Evolutionary conservation across 352 stramenopile genomes (phyloP).

Genomic region (Globisporangium radiosum): DNA sequence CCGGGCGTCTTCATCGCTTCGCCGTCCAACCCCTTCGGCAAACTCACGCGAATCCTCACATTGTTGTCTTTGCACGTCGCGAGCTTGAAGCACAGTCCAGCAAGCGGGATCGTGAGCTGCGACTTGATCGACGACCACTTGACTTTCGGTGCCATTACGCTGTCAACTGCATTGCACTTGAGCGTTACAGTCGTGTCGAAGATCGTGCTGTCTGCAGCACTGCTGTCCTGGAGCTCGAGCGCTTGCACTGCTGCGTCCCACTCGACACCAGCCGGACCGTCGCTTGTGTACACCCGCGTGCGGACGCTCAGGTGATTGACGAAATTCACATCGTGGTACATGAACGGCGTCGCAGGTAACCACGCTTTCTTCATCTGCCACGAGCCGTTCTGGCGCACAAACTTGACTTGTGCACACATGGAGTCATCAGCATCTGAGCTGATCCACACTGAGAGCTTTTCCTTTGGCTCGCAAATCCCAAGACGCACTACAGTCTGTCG

Average conservation of each 20-base stretch:
- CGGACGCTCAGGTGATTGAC: not conserved
- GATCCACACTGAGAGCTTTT: constrained; percentile 1
- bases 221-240: not conserved
- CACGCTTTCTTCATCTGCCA: not conserved
- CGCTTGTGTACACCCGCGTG: not conserved
- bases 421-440: not conserved
- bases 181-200: not conserved
- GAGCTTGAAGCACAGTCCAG: not conserved
- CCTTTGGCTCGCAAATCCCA: not conserved
- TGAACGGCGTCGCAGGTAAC: not conserved
- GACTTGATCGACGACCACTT: not conserved
- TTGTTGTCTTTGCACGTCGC: not conserved
- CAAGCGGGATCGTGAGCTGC: constrained; percentile 2
- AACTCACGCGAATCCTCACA: not conserved
- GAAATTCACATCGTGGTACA: not conserved
- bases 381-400: not conserved
- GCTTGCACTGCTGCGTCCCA: not conserved
- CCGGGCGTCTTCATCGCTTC: not conserved
- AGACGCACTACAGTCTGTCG: not conserved
- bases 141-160: not conserved
- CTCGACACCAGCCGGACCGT: not conserved
- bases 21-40: not conserved
- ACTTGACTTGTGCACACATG: not conserved
- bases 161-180: not conserved
- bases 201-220: not conserved